phyloP scores from a whole-genome alignment of 208 protist genomes.

The Acanthamoeba lenticulata region DNA sequence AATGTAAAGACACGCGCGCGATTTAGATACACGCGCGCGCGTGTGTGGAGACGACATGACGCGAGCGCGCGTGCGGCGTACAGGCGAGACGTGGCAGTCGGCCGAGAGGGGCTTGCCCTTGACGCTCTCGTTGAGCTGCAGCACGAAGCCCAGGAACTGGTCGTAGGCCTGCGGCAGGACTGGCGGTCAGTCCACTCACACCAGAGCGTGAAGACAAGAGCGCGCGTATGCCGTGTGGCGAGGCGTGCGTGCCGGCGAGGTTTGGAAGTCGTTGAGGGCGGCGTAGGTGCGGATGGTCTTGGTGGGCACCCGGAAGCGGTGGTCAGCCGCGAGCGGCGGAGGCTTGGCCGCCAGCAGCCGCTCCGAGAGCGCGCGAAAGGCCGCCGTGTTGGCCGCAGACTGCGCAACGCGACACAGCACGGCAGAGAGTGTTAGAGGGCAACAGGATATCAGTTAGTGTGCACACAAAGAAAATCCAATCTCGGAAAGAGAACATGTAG shows the following conservation, averaged over 20 bases:
- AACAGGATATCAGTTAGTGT: background rate
- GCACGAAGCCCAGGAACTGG: background rate
- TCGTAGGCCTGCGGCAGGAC: background rate
- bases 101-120: background rate
- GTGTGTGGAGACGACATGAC: background rate
- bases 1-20: background rate
- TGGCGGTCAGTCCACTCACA: background rate
- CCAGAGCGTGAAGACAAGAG: too few species aligned
- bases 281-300: constrained; percentile 21
- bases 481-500: too few species aligned
- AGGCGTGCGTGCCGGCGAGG: too few species aligned
- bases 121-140: background rate
- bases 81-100: background rate
- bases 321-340: background rate
- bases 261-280: background rate
- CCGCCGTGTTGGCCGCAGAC: background rate
- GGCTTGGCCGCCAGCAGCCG: background rate
- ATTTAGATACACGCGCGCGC: background rate
- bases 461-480: background rate
- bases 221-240: too few species aligned
- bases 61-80: background rate
- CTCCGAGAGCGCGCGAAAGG: background rate
- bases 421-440: background rate
- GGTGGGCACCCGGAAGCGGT: background rate
- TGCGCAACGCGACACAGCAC: background rate